These are phyloP conservation scores for Hansenula lynferdii DNA, from an alignment of 1,139 yeast species.

Conservation along the genomic window DNA sequence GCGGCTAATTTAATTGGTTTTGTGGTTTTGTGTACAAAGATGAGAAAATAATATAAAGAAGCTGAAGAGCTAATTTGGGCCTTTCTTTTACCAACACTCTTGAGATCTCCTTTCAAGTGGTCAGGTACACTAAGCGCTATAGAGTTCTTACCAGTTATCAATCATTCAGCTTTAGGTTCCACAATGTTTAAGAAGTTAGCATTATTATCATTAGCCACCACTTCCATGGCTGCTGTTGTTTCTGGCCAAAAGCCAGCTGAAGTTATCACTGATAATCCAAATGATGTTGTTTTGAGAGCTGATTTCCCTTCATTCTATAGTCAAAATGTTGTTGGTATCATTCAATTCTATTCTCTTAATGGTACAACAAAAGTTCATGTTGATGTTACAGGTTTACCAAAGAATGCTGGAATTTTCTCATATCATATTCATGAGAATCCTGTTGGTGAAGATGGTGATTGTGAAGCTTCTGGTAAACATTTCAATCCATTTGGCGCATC, in stretches of 20 bases:
- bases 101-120: no score
- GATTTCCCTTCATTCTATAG: conserved; percentile 47
- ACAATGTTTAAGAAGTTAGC: conserved; percentile 7
- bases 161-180: neutral
- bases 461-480: conserved; percentile 46
- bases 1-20: no score
- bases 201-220: conserved; percentile 8
- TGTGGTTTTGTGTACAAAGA: no score
- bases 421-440: conserved; percentile 53
- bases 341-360: conserved; percentile 41
- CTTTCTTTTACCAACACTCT: no score
- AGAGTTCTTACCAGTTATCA: no score
- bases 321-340: conserved; percentile 39
- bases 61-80: no score
- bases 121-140: neutral
- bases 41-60: no score
- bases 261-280: conserved; percentile 38
- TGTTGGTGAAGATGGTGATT: conserved; percentile 38
- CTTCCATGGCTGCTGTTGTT: conserved; percentile 8
- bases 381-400: conserved; percentile 54
- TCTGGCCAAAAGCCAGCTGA: conserved; percentile 23
- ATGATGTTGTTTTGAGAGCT: conserved; percentile 48
- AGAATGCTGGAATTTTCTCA: conserved; percentile 50
- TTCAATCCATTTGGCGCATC: conserved; percentile 51
- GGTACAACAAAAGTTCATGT: conserved; percentile 53